Conservation (phyloP, 202 grass and related monocot genomes). For the Schoenoplectus triqueter region DNA sequence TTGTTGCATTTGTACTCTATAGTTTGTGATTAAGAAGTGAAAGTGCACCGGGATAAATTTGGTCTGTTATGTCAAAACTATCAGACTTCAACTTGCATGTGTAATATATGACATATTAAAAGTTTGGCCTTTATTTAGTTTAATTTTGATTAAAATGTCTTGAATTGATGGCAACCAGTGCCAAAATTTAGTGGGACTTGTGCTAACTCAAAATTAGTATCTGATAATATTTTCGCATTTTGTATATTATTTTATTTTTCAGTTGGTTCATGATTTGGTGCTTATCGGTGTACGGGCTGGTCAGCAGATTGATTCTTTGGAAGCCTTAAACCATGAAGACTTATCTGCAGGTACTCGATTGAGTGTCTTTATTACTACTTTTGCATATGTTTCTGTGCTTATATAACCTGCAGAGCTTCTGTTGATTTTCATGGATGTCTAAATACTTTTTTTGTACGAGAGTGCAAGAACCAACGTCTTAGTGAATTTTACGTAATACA, state of each 20-base stretch:
- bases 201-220: constrained; percentile 23
- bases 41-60: neutral
- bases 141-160: neutral
- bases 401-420: neutral
- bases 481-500: neutral
- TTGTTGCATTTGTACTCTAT: neutral
- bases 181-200: neutral
- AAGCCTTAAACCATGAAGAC: constrained; percentile 69
- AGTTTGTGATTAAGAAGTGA: neutral
- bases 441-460: neutral
- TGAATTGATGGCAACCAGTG: neutral
- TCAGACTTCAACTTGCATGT: neutral
- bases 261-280: constrained; percentile 93
- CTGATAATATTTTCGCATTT: constrained; percentile 37
- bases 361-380: constrained; percentile 20
- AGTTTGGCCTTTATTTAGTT: constrained; percentile 17
- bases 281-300: constrained; percentile 71
- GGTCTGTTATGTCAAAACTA: neutral
- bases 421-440: neutral
- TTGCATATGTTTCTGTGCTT: neutral
- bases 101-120: constrained; percentile 9
- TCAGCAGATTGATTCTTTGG: constrained; percentile 54
- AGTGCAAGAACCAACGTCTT: neutral
- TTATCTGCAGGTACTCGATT: constrained; percentile 57
- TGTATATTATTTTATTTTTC: constrained; percentile 44